Conservation (phyloP, 2,329 filamentous ascomycete genomes). For the Alternaria arbusti region DNA sequence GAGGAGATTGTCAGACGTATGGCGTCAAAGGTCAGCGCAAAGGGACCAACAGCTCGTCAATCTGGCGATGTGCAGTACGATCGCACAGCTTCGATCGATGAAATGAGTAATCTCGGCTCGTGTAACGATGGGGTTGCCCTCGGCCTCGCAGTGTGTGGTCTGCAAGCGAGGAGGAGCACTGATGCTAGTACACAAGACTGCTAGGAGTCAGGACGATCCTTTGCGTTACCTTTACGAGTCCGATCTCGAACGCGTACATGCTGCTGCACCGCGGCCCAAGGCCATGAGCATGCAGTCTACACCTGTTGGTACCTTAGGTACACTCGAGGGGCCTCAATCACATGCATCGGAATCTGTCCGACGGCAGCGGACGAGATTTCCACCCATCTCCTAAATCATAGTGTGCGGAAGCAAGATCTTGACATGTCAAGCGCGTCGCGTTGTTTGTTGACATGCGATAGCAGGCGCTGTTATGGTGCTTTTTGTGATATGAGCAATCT, state of each 20-base stretch:
- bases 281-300: not conserved
- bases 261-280: not conserved
- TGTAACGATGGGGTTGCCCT: not conserved
- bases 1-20: not conserved
- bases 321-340: not conserved
- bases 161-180: not conserved
- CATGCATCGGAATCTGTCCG: conserved; percentile 10
- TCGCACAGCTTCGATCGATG: conserved; percentile 1
- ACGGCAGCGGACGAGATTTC: not conserved
- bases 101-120: conserved; percentile 2
- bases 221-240: conserved; percentile 3
- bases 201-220: conserved; percentile 3
- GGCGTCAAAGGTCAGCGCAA: not conserved
- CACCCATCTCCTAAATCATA: not conserved
- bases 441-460: not conserved
- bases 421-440: not conserved
- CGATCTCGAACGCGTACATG: not conserved
- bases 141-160: not conserved
- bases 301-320: not conserved
- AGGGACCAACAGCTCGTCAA: not conserved
- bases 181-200: not conserved
- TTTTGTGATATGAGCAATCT: conserved; percentile 17
- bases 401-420: not conserved
- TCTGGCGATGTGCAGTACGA: not conserved
- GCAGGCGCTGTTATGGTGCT: conserved; percentile 3